phyloP scores from a whole-genome alignment of 2,329 filamentous ascomycete genomes.

The Calonectria crousiana region DNA sequence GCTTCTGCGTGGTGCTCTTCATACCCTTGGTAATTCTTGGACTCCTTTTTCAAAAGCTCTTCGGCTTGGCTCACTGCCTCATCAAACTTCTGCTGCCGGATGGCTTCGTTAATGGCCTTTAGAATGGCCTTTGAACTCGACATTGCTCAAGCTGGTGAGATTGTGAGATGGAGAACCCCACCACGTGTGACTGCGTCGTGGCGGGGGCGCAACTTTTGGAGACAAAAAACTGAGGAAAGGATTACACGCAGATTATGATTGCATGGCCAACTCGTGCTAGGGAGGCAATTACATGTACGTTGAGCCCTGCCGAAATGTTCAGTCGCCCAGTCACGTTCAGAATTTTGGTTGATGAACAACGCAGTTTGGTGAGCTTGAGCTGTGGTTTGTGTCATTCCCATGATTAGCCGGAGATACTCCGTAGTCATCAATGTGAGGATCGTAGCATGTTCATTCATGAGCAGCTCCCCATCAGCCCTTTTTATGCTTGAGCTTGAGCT shows the following conservation, averaged over 20 bases:
- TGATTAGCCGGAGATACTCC: conserved; percentile 18
- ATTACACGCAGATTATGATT: background rate
- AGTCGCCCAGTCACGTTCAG: background rate
- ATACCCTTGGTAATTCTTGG: conserved; percentile 85
- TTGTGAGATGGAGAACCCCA: conserved; percentile 35
- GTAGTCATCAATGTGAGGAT: background rate
- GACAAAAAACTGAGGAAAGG: background rate
- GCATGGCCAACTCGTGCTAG: background rate
- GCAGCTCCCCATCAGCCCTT: background rate
- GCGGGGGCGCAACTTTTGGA: conserved; percentile 4
- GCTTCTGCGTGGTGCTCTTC: conserved; percentile 38
- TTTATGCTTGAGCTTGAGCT: background rate
- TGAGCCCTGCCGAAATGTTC: background rate
- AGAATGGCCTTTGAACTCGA: conserved; percentile 76
- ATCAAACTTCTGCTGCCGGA: conserved; percentile 84
- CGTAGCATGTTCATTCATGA: background rate
- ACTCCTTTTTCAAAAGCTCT: conserved; percentile 77
- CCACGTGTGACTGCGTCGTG: conserved; percentile 20
- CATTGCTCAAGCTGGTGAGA: conserved; percentile 53
- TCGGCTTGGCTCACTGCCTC: conserved; percentile 78
- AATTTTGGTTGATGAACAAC: conserved; percentile 11
- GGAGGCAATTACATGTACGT: background rate
- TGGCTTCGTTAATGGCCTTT: conserved; percentile 83
- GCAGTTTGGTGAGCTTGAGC: conserved; percentile 3
- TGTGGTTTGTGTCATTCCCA: conserved; percentile 15